These are phyloP conservation scores for Botrytis pseudocinerea DNA, from an alignment of 2,329 filamentous ascomycete genomes.

Conservation along the genomic window DNA sequence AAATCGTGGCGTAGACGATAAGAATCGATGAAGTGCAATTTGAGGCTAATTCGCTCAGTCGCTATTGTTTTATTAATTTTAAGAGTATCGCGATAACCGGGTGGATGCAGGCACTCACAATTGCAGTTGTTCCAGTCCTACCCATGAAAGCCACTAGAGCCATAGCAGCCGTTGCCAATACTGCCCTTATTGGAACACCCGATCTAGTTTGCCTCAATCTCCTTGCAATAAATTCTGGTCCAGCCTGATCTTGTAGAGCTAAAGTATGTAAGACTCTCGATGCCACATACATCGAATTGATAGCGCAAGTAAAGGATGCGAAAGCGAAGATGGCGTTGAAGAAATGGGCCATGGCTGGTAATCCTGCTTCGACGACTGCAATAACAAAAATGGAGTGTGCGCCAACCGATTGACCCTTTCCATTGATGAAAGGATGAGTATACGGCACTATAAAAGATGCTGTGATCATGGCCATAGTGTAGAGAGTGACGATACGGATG, in stretches of 20 bases:
- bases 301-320: constrained; percentile 43
- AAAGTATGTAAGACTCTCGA: constrained; percentile 44
- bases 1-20: constrained; percentile 46
- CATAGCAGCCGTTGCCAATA: constrained; percentile 44
- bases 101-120: constrained; percentile 36
- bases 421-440: constrained; percentile 46
- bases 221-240: constrained; percentile 46
- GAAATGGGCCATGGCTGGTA: constrained; percentile 39
- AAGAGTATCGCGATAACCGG: not conserved
- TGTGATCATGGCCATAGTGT: constrained; percentile 35
- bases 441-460: constrained; percentile 43
- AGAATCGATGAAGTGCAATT: constrained; percentile 45
- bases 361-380: constrained; percentile 43
- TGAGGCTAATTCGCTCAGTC: constrained; percentile 43
- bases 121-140: constrained; percentile 42
- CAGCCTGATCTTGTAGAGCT: constrained; percentile 44
- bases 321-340: constrained; percentile 45
- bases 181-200: constrained; percentile 45
- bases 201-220: constrained; percentile 43
- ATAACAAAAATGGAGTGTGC: constrained; percentile 44
- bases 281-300: constrained; percentile 45
- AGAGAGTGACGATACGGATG: constrained; percentile 42
- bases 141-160: constrained; percentile 46
- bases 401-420: constrained; percentile 42
- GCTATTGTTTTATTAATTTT: constrained; percentile 34